Conservation (phyloP, 108 stramenopile species). For the Stephanodiscus triporus region DNA sequence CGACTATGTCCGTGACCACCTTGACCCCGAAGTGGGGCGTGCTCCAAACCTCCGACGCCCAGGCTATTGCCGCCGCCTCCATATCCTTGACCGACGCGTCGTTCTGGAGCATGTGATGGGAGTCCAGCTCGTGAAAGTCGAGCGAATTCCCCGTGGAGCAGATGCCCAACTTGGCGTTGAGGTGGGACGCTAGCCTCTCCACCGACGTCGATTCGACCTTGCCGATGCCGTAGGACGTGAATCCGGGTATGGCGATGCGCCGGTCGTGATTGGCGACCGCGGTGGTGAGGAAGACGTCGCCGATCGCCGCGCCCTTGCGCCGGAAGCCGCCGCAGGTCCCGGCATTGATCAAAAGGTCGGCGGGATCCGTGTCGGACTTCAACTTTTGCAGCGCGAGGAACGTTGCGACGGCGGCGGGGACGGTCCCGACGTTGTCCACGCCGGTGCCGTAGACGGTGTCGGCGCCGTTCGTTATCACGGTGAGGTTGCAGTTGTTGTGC, state of each 20-base stretch:
- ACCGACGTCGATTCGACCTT: slow-evolving; percentile 54
- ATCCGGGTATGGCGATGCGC: slow-evolving; percentile 95
- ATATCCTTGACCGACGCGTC: slow-evolving; percentile 96
- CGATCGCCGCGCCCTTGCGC: slow-evolving; percentile 88
- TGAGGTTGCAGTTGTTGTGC: slow-evolving; percentile 78
- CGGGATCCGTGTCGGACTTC: slow-evolving; percentile 22
- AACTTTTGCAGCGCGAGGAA: slow-evolving; percentile 78
- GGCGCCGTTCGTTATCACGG: slow-evolving; percentile 93
- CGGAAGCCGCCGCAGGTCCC: slow-evolving; percentile 97
- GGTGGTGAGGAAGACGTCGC: slow-evolving; percentile 91
- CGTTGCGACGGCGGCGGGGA: slow-evolving; percentile 80
- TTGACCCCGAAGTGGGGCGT: slow-evolving; percentile 93
- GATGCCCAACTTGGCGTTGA: slow-evolving; percentile 82
- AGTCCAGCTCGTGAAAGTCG: slow-evolving; percentile 83
- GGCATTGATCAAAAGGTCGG: slow-evolving; percentile 91
- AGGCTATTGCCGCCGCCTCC: slow-evolving; percentile 97
- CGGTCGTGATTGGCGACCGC: slow-evolving; percentile 94
- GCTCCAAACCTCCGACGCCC: slow-evolving; percentile 73
- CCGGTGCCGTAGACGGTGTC: slow-evolving; percentile 80
- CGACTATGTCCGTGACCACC: slow-evolving; percentile 97
- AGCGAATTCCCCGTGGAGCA: slow-evolving; percentile 94
- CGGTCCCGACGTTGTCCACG: slow-evolving; percentile 95
- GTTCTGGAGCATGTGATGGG: slow-evolving; percentile 75
- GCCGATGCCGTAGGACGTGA: slow-evolving; percentile 87
- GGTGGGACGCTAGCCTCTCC: slow-evolving; percentile 52